These are phyloP conservation scores for Hypoxylon sp. DNA, from an alignment of 2,329 filamentous ascomycete species.

Conservation along the genomic window DNA sequence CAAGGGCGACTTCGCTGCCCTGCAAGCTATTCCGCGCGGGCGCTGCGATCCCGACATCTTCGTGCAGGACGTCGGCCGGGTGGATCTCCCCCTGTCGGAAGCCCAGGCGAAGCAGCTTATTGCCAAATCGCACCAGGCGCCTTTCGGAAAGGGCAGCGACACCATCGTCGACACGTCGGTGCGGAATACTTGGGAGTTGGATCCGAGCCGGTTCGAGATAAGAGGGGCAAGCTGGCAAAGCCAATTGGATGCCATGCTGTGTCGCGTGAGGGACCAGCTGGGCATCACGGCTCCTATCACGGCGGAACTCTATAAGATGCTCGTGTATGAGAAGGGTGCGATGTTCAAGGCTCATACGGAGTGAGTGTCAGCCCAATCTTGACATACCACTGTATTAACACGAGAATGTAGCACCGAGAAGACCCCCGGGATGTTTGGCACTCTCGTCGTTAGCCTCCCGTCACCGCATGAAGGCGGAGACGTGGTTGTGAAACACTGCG, in stretches of 20 bases:
- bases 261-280: constrained; percentile 46
- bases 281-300: constrained; percentile 49
- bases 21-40: neutral
- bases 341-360: constrained; percentile 62
- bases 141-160: constrained; percentile 55
- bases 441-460: constrained; percentile 61
- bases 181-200: constrained; percentile 59
- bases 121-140: constrained; percentile 47
- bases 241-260: constrained; percentile 44
- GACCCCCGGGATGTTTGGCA: constrained; percentile 62
- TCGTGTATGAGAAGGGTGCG: constrained; percentile 62
- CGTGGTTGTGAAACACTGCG: constrained; percentile 55
- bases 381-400: neutral
- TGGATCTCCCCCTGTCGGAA: constrained; percentile 46
- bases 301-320: constrained; percentile 59
- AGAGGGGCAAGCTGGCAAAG: constrained; percentile 51
- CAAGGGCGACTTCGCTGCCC: constrained; percentile 8
- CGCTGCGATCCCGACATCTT: constrained; percentile 19
- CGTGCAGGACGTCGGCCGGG: constrained; percentile 37
- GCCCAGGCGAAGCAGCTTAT: constrained; percentile 45
- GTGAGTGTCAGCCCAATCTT: constrained; percentile 35
- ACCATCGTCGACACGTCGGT: constrained; percentile 56
- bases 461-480: constrained; percentile 62
- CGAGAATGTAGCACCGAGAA: constrained; percentile 56
- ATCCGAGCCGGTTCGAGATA: constrained; percentile 54